Evolutionary conservation across 495 filamentous ascomycete genomes (phyloP).

Genomic region (Neurospora tetrasperma): DNA sequence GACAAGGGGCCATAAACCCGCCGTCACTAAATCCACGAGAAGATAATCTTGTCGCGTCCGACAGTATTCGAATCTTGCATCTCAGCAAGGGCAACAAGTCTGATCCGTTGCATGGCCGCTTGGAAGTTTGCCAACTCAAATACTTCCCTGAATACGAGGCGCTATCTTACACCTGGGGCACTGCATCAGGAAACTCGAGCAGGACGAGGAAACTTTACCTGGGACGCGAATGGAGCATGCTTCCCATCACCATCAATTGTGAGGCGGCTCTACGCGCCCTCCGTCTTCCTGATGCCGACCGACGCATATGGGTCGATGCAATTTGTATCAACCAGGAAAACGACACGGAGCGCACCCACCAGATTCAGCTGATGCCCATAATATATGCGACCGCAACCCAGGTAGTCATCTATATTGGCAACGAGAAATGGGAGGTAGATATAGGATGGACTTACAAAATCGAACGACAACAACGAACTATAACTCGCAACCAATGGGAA

Average conservation of each 20-base stretch:
- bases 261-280: slow-evolving; percentile 11
- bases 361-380: slow-evolving; percentile 22
- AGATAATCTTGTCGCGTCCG: neutral
- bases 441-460: neutral
- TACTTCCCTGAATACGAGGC: slow-evolving; percentile 18
- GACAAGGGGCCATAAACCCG: neutral
- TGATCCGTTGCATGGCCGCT: slow-evolving; percentile 10
- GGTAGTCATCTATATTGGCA: slow-evolving; percentile 22
- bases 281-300: slow-evolving; percentile 8
- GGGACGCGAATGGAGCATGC: slow-evolving; percentile 11
- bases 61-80: slow-evolving; percentile 13
- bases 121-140: slow-evolving; percentile 7
- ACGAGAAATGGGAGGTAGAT: slow-evolving; percentile 1
- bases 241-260: slow-evolving; percentile 14
- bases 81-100: slow-evolving; percentile 10
- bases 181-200: slow-evolving; percentile 7
- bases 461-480: neutral
- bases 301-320: slow-evolving; percentile 22
- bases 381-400: slow-evolving; percentile 19
- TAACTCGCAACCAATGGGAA: slow-evolving; percentile 2
- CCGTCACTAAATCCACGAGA: neutral
- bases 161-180: slow-evolving; percentile 13
- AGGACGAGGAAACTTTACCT: slow-evolving; percentile 12
- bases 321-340: slow-evolving; percentile 25
- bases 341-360: slow-evolving; percentile 12